Evolutionary conservation across 2,329 filamentous ascomycete species (phyloP).

Genomic region (Alternaria ethzedia): DNA sequence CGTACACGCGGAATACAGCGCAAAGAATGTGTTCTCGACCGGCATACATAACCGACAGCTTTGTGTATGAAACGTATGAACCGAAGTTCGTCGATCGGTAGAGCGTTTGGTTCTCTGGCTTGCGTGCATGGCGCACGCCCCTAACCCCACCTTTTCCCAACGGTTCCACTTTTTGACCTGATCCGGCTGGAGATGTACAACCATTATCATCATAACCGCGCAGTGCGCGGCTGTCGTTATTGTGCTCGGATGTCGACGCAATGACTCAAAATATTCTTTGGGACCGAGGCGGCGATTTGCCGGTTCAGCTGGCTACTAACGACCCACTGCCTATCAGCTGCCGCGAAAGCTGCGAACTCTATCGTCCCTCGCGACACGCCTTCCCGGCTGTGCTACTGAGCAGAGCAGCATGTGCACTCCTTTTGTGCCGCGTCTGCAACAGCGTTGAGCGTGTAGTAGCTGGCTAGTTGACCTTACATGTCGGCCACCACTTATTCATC

Average conservation of each 20-base stretch:
- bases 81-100: constrained; percentile 38
- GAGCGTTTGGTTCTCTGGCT: constrained; percentile 10
- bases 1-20: constrained; percentile 6
- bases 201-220: constrained; percentile 27
- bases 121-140: constrained; percentile 22
- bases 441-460: background rate
- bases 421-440: constrained; percentile 10
- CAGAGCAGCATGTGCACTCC: background rate
- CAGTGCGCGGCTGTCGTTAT: constrained; percentile 39
- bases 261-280: constrained; percentile 9
- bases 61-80: constrained; percentile 21
- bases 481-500: constrained; percentile 4
- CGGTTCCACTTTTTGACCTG: constrained; percentile 21
- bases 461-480: background rate
- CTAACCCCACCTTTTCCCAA: constrained; percentile 29
- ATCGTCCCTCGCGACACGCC: constrained; percentile 16
- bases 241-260: background rate
- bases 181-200: constrained; percentile 9
- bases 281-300: constrained; percentile 14
- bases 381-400: constrained; percentile 14
- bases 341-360: constrained; percentile 26
- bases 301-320: constrained; percentile 22
- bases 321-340: constrained; percentile 22
- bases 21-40: constrained; percentile 9
- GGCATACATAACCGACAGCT: background rate